phyloP scores from a whole-genome alignment of 2,329 filamentous ascomycete species.

The Beauveria scarabaeidicola region DNA sequence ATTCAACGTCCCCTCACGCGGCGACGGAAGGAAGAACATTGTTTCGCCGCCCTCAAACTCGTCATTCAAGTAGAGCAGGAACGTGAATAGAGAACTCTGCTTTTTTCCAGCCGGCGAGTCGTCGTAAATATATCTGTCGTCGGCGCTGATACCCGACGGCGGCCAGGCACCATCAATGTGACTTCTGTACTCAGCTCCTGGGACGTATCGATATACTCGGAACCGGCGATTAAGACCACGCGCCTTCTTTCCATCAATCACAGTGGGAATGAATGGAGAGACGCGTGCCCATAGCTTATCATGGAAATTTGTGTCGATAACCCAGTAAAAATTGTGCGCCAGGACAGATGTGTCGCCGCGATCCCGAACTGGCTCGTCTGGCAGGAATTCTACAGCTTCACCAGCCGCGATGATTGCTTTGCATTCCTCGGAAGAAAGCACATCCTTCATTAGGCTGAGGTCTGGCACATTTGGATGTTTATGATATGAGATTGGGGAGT shows the following conservation, averaged over 20 bases:
- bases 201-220: constrained; percentile 64
- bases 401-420: constrained; percentile 57
- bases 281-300: constrained; percentile 56
- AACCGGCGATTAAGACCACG: constrained; percentile 62
- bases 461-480: constrained; percentile 55
- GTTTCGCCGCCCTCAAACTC: constrained; percentile 66
- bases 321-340: constrained; percentile 69
- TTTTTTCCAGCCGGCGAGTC: constrained; percentile 48
- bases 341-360: constrained; percentile 57
- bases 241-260: constrained; percentile 46
- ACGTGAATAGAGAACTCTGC: constrained; percentile 62
- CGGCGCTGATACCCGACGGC: constrained; percentile 52
- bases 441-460: constrained; percentile 49
- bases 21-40: constrained; percentile 59
- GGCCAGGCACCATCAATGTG: constrained; percentile 69
- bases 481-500: constrained; percentile 42
- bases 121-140: constrained; percentile 58
- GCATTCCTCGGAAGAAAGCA: constrained; percentile 55
- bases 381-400: constrained; percentile 56
- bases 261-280: constrained; percentile 45
- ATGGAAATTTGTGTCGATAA: constrained; percentile 55
- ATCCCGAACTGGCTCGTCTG: constrained; percentile 59
- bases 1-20: constrained; percentile 56
- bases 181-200: constrained; percentile 61
- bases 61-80: constrained; percentile 61